Evolutionary conservation across 345 rosid genomes (phyloP), one percentile per base, ranked within the genome.

Genomic region (Arabidopsis arenosa): DNA sequence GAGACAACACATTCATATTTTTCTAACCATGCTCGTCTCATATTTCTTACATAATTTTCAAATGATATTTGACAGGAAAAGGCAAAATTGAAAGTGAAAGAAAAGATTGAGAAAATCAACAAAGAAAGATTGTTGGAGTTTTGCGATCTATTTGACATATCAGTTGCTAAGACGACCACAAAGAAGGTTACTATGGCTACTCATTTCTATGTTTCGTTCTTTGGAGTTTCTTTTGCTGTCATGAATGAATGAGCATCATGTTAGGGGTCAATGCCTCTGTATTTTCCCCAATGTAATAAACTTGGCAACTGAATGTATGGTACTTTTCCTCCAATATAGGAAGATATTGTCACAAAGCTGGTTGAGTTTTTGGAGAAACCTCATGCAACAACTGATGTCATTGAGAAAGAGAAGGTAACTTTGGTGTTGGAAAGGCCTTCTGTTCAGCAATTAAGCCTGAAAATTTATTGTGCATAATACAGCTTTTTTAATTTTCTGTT

Each of bases 351-450:
- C 48, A 12, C 77, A 12, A 86, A 82, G 61, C 83, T 95, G 78
- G 80, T 90, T 55, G 97, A 87, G 75, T 95, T 90, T 83, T 80
- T 95, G 92, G 84, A 77, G 79, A 87, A 88, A 55, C 99, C 97
- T 61, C 91, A 85, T 78, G 86, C 93, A 14, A 92, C 91, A 72
- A 84, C 91, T 39, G 63, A 82, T 30, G 83, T 92, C 80, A 70
- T 86, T n/a, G 97, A 90, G 77, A 85, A 87, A 78, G 97, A 92
- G 75, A 84, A 86, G 89, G 93, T 88, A 66, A 48, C 33, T 67
- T 30, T 73, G 72, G 5, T 17, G 36, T 33, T 40, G 13, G 45
- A 48, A 32, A 11, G 65, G 6, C 55, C 14, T 41, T 68, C 35
- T 30, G 23, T 40, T 69, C 55, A 13, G 56, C 47, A 10, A 1